Evolutionary conservation across 495 filamentous ascomycete genomes (phyloP), one percentile per base, ranked within the genome.

Genomic region (Penicillium subrubescens): DNA sequence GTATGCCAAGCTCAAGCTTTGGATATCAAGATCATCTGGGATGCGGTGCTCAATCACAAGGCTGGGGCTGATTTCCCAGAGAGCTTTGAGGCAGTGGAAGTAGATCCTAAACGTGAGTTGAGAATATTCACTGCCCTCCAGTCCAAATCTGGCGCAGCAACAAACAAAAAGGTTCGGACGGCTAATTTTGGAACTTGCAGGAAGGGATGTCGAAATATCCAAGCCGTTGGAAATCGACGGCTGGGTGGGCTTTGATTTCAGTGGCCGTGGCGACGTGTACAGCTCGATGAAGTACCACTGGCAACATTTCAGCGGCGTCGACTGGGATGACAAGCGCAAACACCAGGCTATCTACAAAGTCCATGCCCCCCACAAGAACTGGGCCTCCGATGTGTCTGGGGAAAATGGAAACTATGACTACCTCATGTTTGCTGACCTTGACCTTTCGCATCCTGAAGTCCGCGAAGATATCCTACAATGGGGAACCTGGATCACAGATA

Each of bases 1-100:
- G 71, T 77, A 7, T 68, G 73, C 23, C 72, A 76, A 21, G 86
- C 87, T 0, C 80, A 83, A 54, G 71, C 81, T n/a, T 57, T 81
- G 29, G 82, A 81, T 1, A 77, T 92, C 5, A 85, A 84, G 2
- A 67, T 92, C 7, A 87, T 89, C 69, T 92, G 88, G 84, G 90
- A 93, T 75, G 88, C 88, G 31, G 89, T 93, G 11, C 76, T 92
- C 52, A 93, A 92, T 64, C 90, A 92, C 74, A 92, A 91, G 71
- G 88, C 88, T 19, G 88, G 81, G 8, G 90, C 87, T 17, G 90
- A 92, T 71, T 79, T 77, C 60, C 82, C 79, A 17, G 87, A 92
- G 73, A 76, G 77, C 35, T 88, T 84, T 62, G 60, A 75, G 46
- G 88, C 84, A 3, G 79, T 90, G 54, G 86, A 88, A 70, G 89